These are phyloP conservation scores for Yarrowia hollandica DNA, from an alignment of 805 yeast species.

Conservation along the genomic window DNA sequence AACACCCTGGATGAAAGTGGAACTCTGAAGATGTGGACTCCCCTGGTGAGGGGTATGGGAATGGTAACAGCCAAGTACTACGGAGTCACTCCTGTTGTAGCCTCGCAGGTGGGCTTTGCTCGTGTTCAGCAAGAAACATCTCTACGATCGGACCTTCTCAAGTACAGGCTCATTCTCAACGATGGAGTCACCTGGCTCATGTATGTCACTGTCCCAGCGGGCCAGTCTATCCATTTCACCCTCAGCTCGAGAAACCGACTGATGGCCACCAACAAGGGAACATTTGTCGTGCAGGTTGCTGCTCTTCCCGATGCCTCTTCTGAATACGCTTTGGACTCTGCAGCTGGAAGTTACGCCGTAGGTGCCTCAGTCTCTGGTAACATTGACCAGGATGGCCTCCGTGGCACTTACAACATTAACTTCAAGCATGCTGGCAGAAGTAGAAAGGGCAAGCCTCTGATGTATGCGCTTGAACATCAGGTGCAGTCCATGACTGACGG, in stretches of 20 bases:
- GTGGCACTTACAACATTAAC: constrained; percentile 29
- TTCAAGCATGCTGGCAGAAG: constrained; percentile 36
- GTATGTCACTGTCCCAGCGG: constrained; percentile 45
- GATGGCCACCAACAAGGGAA: constrained; percentile 49
- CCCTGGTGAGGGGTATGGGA: constrained; percentile 64
- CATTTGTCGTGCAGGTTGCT: constrained; percentile 60
- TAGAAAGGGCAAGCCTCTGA: constrained; percentile 38
- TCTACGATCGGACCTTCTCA: constrained; percentile 47
- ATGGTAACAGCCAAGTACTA: constrained; percentile 52
- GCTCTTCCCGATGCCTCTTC: constrained; percentile 46
- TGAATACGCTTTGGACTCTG: constrained; percentile 51
- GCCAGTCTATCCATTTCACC: constrained; percentile 36
- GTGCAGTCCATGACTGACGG: constrained; percentile 43
- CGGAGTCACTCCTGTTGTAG: constrained; percentile 38
- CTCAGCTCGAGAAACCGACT: constrained; percentile 45
- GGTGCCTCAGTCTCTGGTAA: constrained; percentile 49
- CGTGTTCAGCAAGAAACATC: constrained; percentile 47
- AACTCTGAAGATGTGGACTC: constrained; percentile 35
- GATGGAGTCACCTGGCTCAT: constrained; percentile 66
- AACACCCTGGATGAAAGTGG: constrained; percentile 30
- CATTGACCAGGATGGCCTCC: constrained; percentile 26
- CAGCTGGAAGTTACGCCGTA: constrained; percentile 63
- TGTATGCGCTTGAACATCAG: constrained; percentile 67
- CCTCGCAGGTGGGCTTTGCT: constrained; percentile 65
- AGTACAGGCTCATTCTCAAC: constrained; percentile 56